A percentile compares a stretch with the other conserved stretches of the same genome.
These are phyloP conservation scores for Macadamia integrifolia DNA, from an alignment of 164 flowering plant species.

Conservation along the genomic window DNA sequence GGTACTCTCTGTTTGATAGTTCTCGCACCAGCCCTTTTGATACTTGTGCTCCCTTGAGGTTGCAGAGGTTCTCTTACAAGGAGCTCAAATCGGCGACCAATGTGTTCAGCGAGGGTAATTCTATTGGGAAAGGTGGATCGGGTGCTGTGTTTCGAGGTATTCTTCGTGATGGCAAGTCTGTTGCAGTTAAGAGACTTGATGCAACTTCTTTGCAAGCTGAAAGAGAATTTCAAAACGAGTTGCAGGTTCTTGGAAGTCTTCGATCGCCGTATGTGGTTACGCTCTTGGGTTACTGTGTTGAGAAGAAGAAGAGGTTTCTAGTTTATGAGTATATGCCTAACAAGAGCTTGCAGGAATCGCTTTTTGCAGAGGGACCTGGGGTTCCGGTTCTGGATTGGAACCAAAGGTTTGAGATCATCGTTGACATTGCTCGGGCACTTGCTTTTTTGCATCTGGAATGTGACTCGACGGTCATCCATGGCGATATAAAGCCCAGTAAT, in stretches of 20 bases:
- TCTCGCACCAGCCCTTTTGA: conserved; percentile 75
- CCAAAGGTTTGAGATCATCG: conserved; percentile 54
- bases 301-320: conserved; percentile 45
- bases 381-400: conserved; percentile 49
- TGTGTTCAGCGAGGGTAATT: conserved; percentile 43
- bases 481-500: conserved; percentile 96
- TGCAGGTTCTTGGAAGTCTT: conserved; percentile 69
- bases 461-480: conserved; percentile 92
- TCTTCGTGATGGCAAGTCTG: conserved; percentile 61
- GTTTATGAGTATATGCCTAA: conserved; percentile 97
- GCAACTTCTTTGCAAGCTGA: conserved; percentile 45
- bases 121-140: conserved; percentile 83
- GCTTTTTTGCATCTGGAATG: conserved; percentile 79
- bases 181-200: conserved; percentile 72
- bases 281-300: conserved; percentile 74
- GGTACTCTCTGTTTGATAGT: conserved; percentile 38
- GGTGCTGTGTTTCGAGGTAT: conserved; percentile 75
- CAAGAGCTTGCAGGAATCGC: conserved; percentile 69
- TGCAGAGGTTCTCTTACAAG: conserved; percentile 57
- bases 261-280: conserved; percentile 66
- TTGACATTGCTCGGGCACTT: conserved; percentile 68
- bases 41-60: conserved; percentile 43
- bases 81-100: conserved; percentile 75
- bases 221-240: conserved; percentile 84
- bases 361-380: conserved; percentile 37